A percentile compares a stretch with the other conserved stretches of the same genome.
Evolutionary conservation across 2,329 filamentous ascomycete genomes (phyloP).

Genomic region (Diaporthe capsici): DNA sequence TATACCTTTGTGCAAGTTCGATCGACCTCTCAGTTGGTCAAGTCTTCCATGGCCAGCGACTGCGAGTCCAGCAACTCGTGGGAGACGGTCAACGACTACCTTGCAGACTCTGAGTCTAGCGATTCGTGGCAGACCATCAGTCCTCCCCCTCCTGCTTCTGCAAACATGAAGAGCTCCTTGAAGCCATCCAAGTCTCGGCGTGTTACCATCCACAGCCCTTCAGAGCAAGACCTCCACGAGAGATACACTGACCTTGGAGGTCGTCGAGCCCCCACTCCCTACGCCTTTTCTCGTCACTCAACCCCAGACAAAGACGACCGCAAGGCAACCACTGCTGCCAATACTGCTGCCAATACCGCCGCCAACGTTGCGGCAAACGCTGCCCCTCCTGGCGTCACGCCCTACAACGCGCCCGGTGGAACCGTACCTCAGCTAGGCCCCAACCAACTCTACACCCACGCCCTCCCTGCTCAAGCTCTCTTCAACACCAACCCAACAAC

Average conservation of each 20-base stretch:
- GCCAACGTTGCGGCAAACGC: not conserved
- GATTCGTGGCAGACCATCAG: slow-evolving; percentile 21
- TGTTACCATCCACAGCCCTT: slow-evolving; percentile 32
- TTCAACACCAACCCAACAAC: slow-evolving; percentile 23
- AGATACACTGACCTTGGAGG: not conserved
- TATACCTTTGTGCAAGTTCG: not conserved
- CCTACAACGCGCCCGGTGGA: slow-evolving; percentile 34
- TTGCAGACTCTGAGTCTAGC: slow-evolving; percentile 31
- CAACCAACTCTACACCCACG: slow-evolving; percentile 43
- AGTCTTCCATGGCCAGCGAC: slow-evolving; percentile 34
- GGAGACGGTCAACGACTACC: slow-evolving; percentile 12
- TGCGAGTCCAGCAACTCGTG: slow-evolving; percentile 24
- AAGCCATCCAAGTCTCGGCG: slow-evolving; percentile 21
- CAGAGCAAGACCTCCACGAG: slow-evolving; percentile 33
- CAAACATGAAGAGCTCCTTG: not conserved
- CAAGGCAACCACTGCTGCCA: not conserved
- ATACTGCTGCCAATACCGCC: not conserved
- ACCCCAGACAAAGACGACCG: not conserved
- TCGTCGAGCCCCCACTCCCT: slow-evolving; percentile 12
- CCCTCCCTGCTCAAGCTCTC: slow-evolving; percentile 20
- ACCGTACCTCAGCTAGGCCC: slow-evolving; percentile 32
- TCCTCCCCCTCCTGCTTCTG: not conserved
- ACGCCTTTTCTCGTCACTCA: slow-evolving; percentile 2
- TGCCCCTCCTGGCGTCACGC: slow-evolving; percentile 6
- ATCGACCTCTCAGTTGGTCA: not conserved